phyloP scores from a whole-genome alignment of 805 yeast genomes.

The Sugiyamaella smithiae region DNA sequence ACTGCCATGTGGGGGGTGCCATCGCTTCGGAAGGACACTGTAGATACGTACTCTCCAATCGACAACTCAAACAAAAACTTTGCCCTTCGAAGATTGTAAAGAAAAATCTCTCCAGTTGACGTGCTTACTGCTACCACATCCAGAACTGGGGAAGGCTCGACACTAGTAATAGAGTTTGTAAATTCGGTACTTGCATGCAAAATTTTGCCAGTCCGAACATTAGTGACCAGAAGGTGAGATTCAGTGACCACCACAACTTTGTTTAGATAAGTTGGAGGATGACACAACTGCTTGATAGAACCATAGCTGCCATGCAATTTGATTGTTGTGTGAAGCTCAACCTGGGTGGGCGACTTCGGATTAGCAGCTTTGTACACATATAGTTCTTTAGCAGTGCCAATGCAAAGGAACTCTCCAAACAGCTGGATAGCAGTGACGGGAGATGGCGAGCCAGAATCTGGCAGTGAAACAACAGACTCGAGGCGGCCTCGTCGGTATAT shows the following conservation, averaged over 20 bases:
- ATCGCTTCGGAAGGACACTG: constrained; percentile 87
- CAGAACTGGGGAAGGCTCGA: constrained; percentile 81
- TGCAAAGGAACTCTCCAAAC: constrained; percentile 79
- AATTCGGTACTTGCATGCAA: constrained; percentile 45
- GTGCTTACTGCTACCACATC: constrained; percentile 81
- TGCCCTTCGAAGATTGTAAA: constrained; percentile 69
- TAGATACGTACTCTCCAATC: constrained; percentile 42
- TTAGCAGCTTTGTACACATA: constrained; percentile 53
- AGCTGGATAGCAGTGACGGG: constrained; percentile 50
- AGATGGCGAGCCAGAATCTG: constrained; percentile 34
- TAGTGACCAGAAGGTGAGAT: constrained; percentile 57
- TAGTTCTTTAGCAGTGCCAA: constrained; percentile 47
- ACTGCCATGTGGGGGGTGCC: constrained; percentile 80
- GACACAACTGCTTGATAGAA: constrained; percentile 62
- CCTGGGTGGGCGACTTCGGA: constrained; percentile 43
- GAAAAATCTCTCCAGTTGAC: constrained; percentile 57
- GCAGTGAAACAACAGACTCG: constrained; percentile 39
- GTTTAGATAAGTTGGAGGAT: constrained; percentile 89
- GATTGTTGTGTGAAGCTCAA: constrained; percentile 65
- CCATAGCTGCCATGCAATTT: constrained; percentile 56
- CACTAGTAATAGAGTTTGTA: constrained; percentile 56
- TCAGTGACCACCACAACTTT: constrained; percentile 83
- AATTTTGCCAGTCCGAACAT: constrained; percentile 73
- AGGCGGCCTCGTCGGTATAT: constrained; percentile 79
- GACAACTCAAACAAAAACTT: constrained; percentile 47